Conservation (phyloP, 2,329 filamentous ascomycete genomes). For the Scedosporium minutisporum region DNA sequence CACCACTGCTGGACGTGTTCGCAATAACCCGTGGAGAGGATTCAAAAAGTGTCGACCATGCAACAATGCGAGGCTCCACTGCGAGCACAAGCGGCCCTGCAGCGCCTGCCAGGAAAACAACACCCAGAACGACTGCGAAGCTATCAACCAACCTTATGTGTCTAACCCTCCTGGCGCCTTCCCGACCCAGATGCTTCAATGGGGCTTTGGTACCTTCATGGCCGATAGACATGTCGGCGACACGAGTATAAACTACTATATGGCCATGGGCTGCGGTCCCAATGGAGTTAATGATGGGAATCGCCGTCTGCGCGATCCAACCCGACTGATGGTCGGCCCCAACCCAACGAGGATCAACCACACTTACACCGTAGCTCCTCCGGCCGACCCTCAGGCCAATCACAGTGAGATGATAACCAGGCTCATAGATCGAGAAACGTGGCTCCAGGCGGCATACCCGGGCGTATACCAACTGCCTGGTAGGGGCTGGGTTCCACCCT, state of each 20-base stretch:
- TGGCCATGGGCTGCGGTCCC: constrained; percentile 19
- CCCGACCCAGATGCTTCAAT: constrained; percentile 6
- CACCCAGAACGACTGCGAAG: background rate
- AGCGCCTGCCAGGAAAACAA: constrained; percentile 19
- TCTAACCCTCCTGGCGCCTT: too few relatives aligned
- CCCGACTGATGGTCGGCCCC: background rate
- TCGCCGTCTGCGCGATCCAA: constrained; percentile 7
- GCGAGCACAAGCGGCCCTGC: constrained; percentile 28
- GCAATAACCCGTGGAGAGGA: background rate
- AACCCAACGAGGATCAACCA: constrained; percentile 10
- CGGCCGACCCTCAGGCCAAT: too few relatives aligned
- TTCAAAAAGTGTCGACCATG: constrained; percentile 9
- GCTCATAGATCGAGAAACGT: background rate
- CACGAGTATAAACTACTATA: constrained; percentile 21
- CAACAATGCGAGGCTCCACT: constrained; percentile 9
- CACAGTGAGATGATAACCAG: background rate
- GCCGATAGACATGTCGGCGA: constrained; percentile 7
- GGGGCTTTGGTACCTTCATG: constrained; percentile 10
- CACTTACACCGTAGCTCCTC: constrained; percentile 7
- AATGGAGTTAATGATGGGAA: constrained; percentile 14
- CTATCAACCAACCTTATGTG: too few relatives aligned
- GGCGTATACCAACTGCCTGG: too few relatives aligned
- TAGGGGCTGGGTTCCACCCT: too few relatives aligned
- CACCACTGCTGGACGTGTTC: background rate
- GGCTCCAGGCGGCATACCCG: background rate